Evolutionary conservation across 2,329 filamentous ascomycete species (phyloP).

Genomic region (Arthrobotrys sinensis): DNA sequence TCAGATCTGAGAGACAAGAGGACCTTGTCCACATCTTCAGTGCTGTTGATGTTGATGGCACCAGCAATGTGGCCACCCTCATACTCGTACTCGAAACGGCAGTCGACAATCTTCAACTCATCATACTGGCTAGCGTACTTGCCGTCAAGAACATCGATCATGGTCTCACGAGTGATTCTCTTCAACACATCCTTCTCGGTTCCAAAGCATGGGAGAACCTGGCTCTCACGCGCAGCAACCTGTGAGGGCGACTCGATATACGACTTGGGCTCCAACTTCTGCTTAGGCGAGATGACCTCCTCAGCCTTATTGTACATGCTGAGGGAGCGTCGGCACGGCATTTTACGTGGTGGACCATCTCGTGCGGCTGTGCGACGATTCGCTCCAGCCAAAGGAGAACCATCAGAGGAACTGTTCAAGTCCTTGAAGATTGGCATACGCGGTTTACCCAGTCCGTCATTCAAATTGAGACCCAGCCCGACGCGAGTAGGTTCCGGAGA

Average conservation of each 20-base stretch:
- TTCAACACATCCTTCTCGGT: constrained; percentile 88
- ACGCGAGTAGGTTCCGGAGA: constrained; percentile 62
- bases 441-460: constrained; percentile 35
- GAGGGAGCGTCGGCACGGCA: constrained; percentile 80
- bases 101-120: constrained; percentile 90
- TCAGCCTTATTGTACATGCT: constrained; percentile 98
- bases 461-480: constrained; percentile 48
- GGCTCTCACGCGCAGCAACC: constrained; percentile 72
- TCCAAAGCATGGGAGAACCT: constrained; percentile 86
- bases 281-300: constrained; percentile 86
- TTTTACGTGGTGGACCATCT: constrained; percentile 80
- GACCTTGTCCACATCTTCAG: constrained; percentile 86
- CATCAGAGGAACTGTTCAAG: constrained; percentile 70
- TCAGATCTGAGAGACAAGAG: constrained; percentile 70
- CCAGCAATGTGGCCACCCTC: constrained; percentile 94
- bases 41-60: constrained; percentile 97
- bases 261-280: constrained; percentile 71
- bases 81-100: constrained; percentile 98
- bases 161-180: constrained; percentile 84
- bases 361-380: constrained; percentile 81
- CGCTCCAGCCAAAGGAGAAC: constrained; percentile 81
- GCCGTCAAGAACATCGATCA: constrained; percentile 89
- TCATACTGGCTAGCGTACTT: constrained; percentile 83
- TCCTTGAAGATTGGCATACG: constrained; percentile 60
- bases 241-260: constrained; percentile 64